Evolutionary conservation across 495 filamentous ascomycete species (phyloP).

Genomic region (Talaromyces adpressus): DNA sequence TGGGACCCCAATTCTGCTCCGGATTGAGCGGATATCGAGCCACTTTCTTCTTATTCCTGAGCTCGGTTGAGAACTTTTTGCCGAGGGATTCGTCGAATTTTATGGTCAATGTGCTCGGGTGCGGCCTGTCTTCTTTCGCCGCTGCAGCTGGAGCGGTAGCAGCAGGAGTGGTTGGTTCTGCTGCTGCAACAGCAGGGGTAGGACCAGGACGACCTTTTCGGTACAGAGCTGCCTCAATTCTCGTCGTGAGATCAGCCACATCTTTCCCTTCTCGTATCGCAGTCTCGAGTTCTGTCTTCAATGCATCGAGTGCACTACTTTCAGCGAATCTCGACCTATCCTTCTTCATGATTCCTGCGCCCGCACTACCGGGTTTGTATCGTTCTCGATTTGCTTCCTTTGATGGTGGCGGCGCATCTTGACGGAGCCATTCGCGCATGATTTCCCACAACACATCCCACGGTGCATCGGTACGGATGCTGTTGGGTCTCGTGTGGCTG

Average conservation of each 20-base stretch:
- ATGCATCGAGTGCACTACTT: conserved; percentile 16
- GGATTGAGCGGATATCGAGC: conserved; percentile 87
- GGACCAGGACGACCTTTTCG: conserved; percentile 21
- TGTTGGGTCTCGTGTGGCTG: conserved; percentile 82
- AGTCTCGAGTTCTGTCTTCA: conserved; percentile 30
- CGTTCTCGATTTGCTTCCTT: not conserved
- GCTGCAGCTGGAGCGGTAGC: conserved; percentile 19
- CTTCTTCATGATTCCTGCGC: conserved; percentile 56
- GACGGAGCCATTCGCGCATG: conserved; percentile 84
- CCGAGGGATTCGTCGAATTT: conserved; percentile 80
- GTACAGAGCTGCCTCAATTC: conserved; percentile 41
- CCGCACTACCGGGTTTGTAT: conserved; percentile 53
- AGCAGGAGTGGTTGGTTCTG: not conserved
- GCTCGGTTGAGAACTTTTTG: conserved; percentile 44
- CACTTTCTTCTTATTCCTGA: conserved; percentile 43
- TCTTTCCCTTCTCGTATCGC: conserved; percentile 29
- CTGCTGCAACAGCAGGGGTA: not conserved
- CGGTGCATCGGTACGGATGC: conserved; percentile 82
- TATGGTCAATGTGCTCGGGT: conserved; percentile 47
- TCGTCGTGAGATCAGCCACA: conserved; percentile 30
- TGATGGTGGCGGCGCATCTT: conserved; percentile 53
- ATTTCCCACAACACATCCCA: conserved; percentile 89
- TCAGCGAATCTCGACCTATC: conserved; percentile 17
- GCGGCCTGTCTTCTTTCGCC: conserved; percentile 16
- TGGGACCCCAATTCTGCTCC: conserved; percentile 85